Evolutionary conservation across 495 filamentous ascomycete genomes (phyloP).

Genomic region (Sabuloglossum arenarium): DNA sequence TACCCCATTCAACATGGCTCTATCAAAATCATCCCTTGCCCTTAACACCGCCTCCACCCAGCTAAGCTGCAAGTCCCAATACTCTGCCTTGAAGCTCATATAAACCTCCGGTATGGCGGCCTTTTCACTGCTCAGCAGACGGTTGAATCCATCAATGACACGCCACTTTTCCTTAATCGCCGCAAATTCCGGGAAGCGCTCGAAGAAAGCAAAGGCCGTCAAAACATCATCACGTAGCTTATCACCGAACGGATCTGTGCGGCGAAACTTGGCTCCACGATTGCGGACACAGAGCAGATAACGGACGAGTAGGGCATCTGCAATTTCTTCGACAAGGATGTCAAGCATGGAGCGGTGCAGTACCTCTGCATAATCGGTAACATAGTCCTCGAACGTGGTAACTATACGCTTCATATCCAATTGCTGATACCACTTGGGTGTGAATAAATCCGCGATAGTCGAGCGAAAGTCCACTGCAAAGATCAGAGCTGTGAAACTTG

Average conservation of each 20-base stretch:
- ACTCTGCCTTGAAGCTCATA: slow-evolving; percentile 48
- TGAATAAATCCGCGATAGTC: slow-evolving; percentile 80
- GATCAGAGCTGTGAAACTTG: slow-evolving; percentile 61
- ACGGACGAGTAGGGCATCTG: slow-evolving; percentile 66
- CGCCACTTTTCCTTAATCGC: slow-evolving; percentile 80
- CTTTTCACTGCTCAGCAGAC: slow-evolving; percentile 59
- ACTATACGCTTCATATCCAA: slow-evolving; percentile 74
- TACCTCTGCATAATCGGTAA: slow-evolving; percentile 59
- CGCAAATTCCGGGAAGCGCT: slow-evolving; percentile 36
- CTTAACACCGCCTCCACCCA: slow-evolving; percentile 94
- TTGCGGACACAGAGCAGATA: slow-evolving; percentile 82
- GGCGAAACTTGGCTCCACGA: slow-evolving; percentile 73
- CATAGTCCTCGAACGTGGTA: slow-evolving; percentile 85
- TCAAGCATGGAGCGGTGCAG: slow-evolving; percentile 72
- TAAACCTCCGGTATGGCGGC: slow-evolving; percentile 51
- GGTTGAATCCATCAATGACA: slow-evolving; percentile 60
- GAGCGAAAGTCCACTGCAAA: slow-evolving; percentile 69
- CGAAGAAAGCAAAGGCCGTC: slow-evolving; percentile 56
- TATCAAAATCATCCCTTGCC: slow-evolving; percentile 79
- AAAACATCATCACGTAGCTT: slow-evolving; percentile 81
- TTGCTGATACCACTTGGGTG: slow-evolving; percentile 62
- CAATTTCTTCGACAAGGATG: slow-evolving; percentile 74
- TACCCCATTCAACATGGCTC: slow-evolving; percentile 65
- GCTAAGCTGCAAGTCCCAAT: slow-evolving; percentile 85
- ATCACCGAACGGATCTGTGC: slow-evolving; percentile 60